Percentiles rank a stretch among this genome's conserved stretches.
phyloP scores from a whole-genome alignment of 352 stramenopile species.

The Aphanomyces cochlioides region DNA sequence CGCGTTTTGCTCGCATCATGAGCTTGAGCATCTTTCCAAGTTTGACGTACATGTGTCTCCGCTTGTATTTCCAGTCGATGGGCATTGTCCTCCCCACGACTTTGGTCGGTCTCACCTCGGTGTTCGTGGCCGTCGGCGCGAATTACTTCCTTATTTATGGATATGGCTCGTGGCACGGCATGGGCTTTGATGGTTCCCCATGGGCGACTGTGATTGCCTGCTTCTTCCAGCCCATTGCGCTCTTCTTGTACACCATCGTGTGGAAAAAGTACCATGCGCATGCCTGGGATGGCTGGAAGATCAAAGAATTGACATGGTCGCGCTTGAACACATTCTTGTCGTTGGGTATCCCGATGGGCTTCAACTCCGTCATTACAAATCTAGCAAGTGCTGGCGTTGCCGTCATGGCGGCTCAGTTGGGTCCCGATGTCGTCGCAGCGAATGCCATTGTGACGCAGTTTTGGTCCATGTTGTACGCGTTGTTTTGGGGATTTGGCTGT shows the following conservation, averaged over 20 bases:
- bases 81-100: constrained; percentile 41
- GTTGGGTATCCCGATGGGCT: constrained; percentile 34
- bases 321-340: constrained; percentile 30
- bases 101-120: constrained; percentile 35
- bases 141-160: constrained; percentile 76
- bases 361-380: constrained; percentile 45
- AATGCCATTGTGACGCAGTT: constrained; percentile 38
- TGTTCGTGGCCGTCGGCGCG: constrained; percentile 30
- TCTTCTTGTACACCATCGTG: constrained; percentile 69
- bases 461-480: constrained; percentile 28
- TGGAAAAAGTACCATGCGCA: constrained; percentile 38
- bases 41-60: constrained; percentile 37
- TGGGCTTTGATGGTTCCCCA: constrained; percentile 76
- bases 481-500: constrained; percentile 40
- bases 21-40: constrained; percentile 38
- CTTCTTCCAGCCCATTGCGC: constrained; percentile 72
- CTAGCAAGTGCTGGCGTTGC: constrained; percentile 66
- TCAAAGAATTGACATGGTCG: constrained; percentile 30
- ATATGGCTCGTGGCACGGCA: constrained; percentile 46
- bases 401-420: constrained; percentile 54
- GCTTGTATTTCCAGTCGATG: constrained; percentile 83
- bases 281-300: constrained; percentile 33
- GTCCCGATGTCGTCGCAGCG: constrained; percentile 35
- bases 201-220: constrained; percentile 70
- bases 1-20: constrained; percentile 70